These are phyloP conservation scores for Kwoniella mangroviensis DNA, from an alignment of 768 basidiomycete genomes.

Conservation along the genomic window DNA sequence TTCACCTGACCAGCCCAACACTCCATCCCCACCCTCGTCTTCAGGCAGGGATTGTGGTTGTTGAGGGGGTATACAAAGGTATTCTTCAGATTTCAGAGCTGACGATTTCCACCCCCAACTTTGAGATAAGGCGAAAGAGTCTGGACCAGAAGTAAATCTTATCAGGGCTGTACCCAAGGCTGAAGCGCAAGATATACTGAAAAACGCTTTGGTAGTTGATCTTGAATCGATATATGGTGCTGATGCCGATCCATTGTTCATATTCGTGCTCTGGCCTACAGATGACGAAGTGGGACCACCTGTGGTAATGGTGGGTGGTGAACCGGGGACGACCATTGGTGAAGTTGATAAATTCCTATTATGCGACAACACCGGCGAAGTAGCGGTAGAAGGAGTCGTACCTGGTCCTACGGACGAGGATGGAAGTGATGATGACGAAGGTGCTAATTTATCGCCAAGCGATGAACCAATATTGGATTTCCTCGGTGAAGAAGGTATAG, in stretches of 20 bases:
- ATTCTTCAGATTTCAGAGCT: conserved; percentile 64
- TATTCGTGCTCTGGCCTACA: neutral
- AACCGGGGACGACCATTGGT: conserved; percentile 8
- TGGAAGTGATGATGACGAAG: neutral
- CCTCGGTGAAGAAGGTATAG: conserved; percentile 68
- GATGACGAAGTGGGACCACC: neutral
- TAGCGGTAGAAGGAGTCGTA: too few relatives aligned
- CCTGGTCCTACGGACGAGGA: too few relatives aligned
- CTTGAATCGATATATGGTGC: conserved; percentile 43
- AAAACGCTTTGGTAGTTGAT: conserved; percentile 66
- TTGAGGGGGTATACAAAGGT: conserved; percentile 47
- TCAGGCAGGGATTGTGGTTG: neutral
- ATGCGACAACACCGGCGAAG: neutral
- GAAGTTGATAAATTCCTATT: conserved; percentile 17
- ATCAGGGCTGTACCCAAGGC: conserved; percentile 81
- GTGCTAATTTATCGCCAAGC: neutral
- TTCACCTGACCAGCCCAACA: conserved; percentile 60
- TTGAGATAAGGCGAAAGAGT: conserved; percentile 80
- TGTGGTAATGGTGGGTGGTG: conserved; percentile 1
- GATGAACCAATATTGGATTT: neutral
- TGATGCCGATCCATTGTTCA: too few relatives aligned
- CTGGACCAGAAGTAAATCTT: conserved; percentile 81
- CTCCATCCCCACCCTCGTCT: conserved; percentile 43
- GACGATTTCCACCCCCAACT: conserved; percentile 92
- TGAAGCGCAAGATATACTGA: conserved; percentile 79